A percentile compares a stretch with the other conserved stretches of the same genome.
phyloP scores from a whole-genome alignment of 2,329 filamentous ascomycete genomes.

The Coleophoma crateriformis region DNA sequence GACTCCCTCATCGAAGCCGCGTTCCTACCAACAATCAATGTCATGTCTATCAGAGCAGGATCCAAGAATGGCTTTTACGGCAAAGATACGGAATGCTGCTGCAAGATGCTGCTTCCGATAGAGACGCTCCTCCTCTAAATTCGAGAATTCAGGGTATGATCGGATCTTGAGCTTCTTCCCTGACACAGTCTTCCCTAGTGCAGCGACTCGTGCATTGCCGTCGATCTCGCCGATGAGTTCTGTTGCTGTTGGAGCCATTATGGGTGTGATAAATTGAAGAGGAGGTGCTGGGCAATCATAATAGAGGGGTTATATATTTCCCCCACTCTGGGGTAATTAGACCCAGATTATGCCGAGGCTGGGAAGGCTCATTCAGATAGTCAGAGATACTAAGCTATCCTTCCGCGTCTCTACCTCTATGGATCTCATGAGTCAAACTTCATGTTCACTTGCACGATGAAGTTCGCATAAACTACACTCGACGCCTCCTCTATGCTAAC shows the following conservation, averaged over 20 bases:
- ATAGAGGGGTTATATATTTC: not conserved
- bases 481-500: too few species aligned
- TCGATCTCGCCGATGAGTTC: slow-evolving; percentile 28
- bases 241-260: slow-evolving; percentile 32
- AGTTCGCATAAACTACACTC: too few species aligned
- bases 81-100: slow-evolving; percentile 16
- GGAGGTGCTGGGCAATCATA: not conserved
- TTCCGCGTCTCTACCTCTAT: too few species aligned
- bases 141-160: slow-evolving; percentile 29
- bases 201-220: slow-evolving; percentile 35
- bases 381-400: too few species aligned
- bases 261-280: not conserved
- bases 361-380: too few species aligned
- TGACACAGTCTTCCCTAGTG: slow-evolving; percentile 37
- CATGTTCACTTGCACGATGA: too few species aligned
- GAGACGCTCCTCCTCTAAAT: slow-evolving; percentile 15
- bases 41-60: too few species aligned
- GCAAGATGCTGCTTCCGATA: slow-evolving; percentile 23
- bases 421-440: too few species aligned
- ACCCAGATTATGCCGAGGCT: too few species aligned
- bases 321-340: too few species aligned
- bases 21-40: not conserved
- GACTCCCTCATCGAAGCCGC: slow-evolving; percentile 35
- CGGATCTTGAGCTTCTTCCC: slow-evolving; percentile 40
- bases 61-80: not conserved